phyloP scores from a whole-genome alignment of 345 rosid genomes.

The Aquilaria sinensis region DNA sequence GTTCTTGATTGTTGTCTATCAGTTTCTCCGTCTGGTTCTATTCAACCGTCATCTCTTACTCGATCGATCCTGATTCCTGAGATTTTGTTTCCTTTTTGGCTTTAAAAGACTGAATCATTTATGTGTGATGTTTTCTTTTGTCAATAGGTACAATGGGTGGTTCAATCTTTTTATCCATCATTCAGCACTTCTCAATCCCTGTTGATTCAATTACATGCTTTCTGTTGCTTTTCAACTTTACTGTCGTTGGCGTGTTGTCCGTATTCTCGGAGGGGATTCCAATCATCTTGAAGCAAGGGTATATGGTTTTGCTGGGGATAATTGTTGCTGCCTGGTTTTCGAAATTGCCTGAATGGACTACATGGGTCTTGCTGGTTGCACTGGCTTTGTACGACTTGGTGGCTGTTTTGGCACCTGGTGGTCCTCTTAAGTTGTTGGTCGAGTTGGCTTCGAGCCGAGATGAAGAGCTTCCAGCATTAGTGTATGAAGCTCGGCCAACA shows the following conservation, averaged over 20 bases:
- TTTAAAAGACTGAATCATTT: neutral
- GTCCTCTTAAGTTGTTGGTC: conserved; percentile 88
- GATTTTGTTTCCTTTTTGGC: neutral
- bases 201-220: conserved; percentile 73
- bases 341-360: conserved; percentile 94
- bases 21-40: neutral
- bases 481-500: conserved; percentile 91
- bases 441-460: conserved; percentile 86
- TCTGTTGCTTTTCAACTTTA: conserved; percentile 73
- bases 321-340: conserved; percentile 94
- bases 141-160: conserved; percentile 85
- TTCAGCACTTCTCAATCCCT: conserved; percentile 80
- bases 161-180: conserved; percentile 67
- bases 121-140: conserved; percentile 9
- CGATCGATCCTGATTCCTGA: too few species aligned
- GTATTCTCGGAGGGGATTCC: conserved; percentile 78
- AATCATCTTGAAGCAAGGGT: conserved; percentile 69
- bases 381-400: conserved; percentile 84
- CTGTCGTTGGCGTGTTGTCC: conserved; percentile 74
- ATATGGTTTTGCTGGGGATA: conserved; percentile 85
- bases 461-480: conserved; percentile 93
- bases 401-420: conserved; percentile 96
- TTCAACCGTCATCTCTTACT: neutral
- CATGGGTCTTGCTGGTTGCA: conserved; percentile 86
- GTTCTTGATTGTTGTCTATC: neutral